These are phyloP conservation scores for Podospora comata DNA, from an alignment of 495 filamentous ascomycete species.

Conservation along the genomic window DNA sequence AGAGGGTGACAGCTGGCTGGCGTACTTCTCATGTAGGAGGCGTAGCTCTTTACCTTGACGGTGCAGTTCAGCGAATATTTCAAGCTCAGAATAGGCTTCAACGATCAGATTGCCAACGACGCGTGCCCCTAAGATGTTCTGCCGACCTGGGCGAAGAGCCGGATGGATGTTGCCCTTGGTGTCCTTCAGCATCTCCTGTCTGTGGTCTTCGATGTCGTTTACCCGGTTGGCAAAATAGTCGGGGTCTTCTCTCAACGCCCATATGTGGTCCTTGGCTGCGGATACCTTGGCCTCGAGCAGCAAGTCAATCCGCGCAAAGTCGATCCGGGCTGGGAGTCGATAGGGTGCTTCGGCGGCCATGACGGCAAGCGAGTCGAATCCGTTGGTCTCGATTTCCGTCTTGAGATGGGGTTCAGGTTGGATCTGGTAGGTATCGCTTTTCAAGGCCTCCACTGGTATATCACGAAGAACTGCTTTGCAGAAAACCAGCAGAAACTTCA, in stretches of 20 bases:
- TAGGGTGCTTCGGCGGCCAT: conserved; percentile 49
- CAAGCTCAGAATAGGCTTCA: conserved; percentile 10
- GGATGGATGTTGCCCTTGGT: conserved; percentile 31
- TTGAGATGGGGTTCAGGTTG: conserved; percentile 34
- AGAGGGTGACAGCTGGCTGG: not conserved
- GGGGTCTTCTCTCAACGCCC: conserved; percentile 55
- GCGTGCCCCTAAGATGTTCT: conserved; percentile 13
- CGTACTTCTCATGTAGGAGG: conserved; percentile 13
- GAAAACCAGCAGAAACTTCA: conserved; percentile 42
- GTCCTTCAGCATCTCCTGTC: conserved; percentile 37
- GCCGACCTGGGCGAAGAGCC: not conserved
- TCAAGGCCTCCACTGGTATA: conserved; percentile 9
- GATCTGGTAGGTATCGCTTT: conserved; percentile 17
- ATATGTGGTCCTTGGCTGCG: conserved; percentile 50
- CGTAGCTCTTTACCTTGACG: not conserved
- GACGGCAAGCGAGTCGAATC: conserved; percentile 21
- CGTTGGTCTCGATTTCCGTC: not conserved
- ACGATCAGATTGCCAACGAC: conserved; percentile 22
- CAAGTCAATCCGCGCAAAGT: conserved; percentile 40
- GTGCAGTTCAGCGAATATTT: conserved; percentile 18
- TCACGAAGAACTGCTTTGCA: conserved; percentile 42
- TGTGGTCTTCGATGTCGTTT: conserved; percentile 41
- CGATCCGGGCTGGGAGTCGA: conserved; percentile 37
- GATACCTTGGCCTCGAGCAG: conserved; percentile 39
- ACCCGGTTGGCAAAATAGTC: conserved; percentile 46